Evolutionary conservation across 2,329 filamentous ascomycete genomes (phyloP).

Genomic region (Penicillium hesseltinei): DNA sequence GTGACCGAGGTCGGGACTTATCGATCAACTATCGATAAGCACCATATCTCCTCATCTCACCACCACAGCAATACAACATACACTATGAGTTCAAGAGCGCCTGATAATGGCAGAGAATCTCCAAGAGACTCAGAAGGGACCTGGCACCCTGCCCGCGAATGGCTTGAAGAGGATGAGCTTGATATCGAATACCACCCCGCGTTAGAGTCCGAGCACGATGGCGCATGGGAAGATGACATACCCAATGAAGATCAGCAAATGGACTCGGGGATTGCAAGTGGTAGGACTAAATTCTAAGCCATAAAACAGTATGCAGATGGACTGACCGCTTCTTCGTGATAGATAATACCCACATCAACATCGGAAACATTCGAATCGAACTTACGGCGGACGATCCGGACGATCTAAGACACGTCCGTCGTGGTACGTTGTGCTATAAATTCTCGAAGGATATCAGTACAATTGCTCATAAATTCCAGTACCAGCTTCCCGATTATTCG

Average conservation of each 20-base stretch:
- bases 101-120: constrained; percentile 18
- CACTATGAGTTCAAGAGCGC: constrained; percentile 30
- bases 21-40: constrained; percentile 9
- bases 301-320: neutral
- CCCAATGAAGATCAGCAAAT: constrained; percentile 49
- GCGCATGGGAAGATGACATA: constrained; percentile 13
- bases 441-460: neutral
- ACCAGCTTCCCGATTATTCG: constrained; percentile 49
- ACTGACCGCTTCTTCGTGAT: neutral
- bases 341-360: constrained; percentile 41
- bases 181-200: constrained; percentile 21
- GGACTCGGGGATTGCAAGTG: constrained; percentile 40
- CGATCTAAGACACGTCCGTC: constrained; percentile 27
- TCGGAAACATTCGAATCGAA: constrained; percentile 34
- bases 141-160: constrained; percentile 40
- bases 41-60: neutral
- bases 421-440: constrained; percentile 22
- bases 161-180: constrained; percentile 38
- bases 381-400: constrained; percentile 39
- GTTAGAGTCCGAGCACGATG: constrained; percentile 8
- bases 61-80: constrained; percentile 6
- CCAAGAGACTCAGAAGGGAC: constrained; percentile 24
- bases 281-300: neutral
- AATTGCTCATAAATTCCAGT: constrained; percentile 25
- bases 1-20: constrained; percentile 4